Conservation (phyloP, 2,329 filamentous ascomycete genomes). For the Penicillium sp. region DNA sequence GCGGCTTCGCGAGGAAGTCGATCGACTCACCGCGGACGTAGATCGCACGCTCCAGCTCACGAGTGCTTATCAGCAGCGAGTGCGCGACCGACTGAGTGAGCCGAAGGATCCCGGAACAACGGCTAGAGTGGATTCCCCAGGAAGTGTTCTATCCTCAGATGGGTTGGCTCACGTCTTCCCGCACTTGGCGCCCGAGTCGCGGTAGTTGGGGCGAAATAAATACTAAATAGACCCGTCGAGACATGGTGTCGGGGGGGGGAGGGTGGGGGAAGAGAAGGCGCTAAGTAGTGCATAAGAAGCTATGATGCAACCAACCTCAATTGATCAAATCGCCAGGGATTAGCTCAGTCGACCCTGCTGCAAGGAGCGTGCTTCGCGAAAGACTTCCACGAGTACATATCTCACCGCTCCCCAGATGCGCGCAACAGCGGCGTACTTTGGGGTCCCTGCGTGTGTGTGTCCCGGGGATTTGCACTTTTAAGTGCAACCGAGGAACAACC, state of each 20-base stretch:
- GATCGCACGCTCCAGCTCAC: conserved; percentile 50
- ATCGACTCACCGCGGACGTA: conserved; percentile 53
- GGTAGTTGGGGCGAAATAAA: conserved; percentile 1
- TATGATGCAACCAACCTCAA: not conserved
- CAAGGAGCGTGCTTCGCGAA: too few relatives aligned
- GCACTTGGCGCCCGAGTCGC: conserved; percentile 23
- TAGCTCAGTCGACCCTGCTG: conserved; percentile 1
- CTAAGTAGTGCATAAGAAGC: not conserved
- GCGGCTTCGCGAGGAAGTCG: conserved; percentile 51
- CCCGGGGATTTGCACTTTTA: too few relatives aligned
- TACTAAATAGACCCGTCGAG: not conserved
- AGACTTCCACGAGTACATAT: not conserved
- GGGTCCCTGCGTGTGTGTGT: too few relatives aligned
- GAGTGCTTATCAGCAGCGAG: conserved; percentile 40
- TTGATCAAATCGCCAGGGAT: not conserved
- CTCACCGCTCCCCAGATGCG: not conserved
- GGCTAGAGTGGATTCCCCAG: not conserved
- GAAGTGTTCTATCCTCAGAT: not conserved
- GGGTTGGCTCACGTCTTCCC: conserved; percentile 34
- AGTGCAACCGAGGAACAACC: too few relatives aligned
- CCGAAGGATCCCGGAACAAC: conserved; percentile 1
- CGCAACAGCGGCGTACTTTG: not conserved
- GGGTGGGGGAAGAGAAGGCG: not conserved
- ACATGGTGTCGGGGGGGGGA: not conserved
- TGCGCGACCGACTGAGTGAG: conserved; percentile 27